Evolutionary conservation across 129 eudicot genomes (phyloP).

Genomic region (Chrysanthemum seticuspe): DNA sequence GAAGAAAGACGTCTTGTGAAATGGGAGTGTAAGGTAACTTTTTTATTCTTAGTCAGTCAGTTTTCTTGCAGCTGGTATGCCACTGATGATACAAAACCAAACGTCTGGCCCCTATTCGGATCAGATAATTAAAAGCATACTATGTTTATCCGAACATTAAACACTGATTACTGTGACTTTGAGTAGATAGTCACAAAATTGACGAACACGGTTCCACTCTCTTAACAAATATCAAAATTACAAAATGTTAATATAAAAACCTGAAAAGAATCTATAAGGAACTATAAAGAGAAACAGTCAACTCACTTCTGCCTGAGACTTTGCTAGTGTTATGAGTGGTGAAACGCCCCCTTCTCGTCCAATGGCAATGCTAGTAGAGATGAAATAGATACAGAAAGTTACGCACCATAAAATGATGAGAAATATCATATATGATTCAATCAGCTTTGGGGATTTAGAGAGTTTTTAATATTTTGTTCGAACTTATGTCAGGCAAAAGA

Average conservation of each 20-base stretch:
- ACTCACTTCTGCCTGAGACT: conserved; percentile 75
- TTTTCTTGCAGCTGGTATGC: neutral
- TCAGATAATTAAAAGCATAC: neutral
- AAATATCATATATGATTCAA: conserved; percentile 2
- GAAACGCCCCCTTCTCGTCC: conserved; percentile 97
- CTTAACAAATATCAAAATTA: conserved; percentile 3
- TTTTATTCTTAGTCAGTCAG: neutral
- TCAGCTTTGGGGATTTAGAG: too few relatives aligned
- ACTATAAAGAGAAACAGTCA: conserved; percentile 19
- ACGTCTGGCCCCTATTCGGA: neutral
- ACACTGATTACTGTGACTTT: neutral
- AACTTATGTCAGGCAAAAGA: conserved; percentile 8
- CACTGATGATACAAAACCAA: neutral
- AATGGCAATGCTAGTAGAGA: conserved; percentile 76
- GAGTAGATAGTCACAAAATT: conserved; percentile 4
- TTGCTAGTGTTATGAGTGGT: conserved; percentile 80
- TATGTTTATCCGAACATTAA: neutral
- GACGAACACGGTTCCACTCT: conserved; percentile 1
- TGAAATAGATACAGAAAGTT: conserved; percentile 17
- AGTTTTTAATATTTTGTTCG: neutral
- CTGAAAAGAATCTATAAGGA: conserved; percentile 6
- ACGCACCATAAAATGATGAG: conserved; percentile 8
- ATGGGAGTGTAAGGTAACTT: neutral
- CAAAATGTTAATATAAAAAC: neutral
- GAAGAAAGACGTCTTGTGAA: neutral